Evolutionary conservation across 805 yeast genomes (phyloP), one percentile per base, ranked within the genome.

Genomic region (Yamadazyma philogaea): DNA sequence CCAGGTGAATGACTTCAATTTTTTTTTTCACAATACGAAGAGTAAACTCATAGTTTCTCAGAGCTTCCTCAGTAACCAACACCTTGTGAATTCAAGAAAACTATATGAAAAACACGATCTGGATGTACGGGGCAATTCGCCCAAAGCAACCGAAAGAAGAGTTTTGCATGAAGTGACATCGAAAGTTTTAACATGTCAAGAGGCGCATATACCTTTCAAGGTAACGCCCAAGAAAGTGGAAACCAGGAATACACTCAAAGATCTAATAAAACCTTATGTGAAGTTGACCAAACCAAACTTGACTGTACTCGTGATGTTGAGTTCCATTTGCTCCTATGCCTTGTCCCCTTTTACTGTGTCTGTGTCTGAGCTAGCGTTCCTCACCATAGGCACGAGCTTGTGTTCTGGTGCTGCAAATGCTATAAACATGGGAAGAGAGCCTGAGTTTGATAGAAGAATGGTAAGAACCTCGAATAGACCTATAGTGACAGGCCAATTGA

Each of bases 331-430:
- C 48, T 84, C 97, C 0, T 93, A 91, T 59, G 97, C 97, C 0
- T 67, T 93, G 22, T 87, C 96, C 0, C 98, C 99, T 1, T 75
- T 75, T 50, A 79, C 90, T 8, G 87, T 89, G 0, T 79, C 93
- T 0, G 61, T 91, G 3, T 68, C 78, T 6, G 82, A 87, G 48
- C 73, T 93, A 37, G 54, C 86, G 24, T 80, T 81, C 51, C 69
- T 93, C 24, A 87, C 96, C 0, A 62, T 75, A 0, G 99, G 99
- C 12, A 93, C 97, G 0, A 78, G 91, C 1, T 65, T 93, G 26
- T 79, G 93, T 50, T 88, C 96, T 0, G 95, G 95, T 8, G 82
- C 96, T 2, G 99, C 99, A 2, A 93, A 93, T 64, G 95, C 98
- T 3, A 88, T 93, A 37, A 93, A 93, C 58, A 91, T 90, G 96